Evolutionary conservation across 2,329 filamentous ascomycete genomes (phyloP).

Genomic region (Dactylellina sp.): DNA sequence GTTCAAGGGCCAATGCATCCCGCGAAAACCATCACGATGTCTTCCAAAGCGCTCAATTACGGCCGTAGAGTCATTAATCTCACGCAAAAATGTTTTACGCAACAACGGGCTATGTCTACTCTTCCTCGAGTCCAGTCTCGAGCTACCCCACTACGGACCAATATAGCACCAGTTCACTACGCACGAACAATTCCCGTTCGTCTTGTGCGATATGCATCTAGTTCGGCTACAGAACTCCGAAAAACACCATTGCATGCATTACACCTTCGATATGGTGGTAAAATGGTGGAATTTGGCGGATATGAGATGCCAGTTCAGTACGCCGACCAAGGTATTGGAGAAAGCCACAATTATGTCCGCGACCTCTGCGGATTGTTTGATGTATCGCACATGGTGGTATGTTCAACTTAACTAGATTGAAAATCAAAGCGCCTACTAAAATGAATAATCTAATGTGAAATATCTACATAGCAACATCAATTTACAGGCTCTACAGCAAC

Average conservation of each 20-base stretch:
- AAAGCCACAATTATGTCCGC: conserved; percentile 91
- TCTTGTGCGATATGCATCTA: conserved; percentile 33
- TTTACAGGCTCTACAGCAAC: conserved; percentile 83
- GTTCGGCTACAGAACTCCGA: conserved; percentile 63
- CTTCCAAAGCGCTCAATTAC: conserved; percentile 41
- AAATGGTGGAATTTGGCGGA: conserved; percentile 96
- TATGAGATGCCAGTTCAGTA: conserved; percentile 96
- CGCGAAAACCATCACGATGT: conserved; percentile 12
- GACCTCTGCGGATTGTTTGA: conserved; percentile 91
- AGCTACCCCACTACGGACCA: conserved; percentile 21
- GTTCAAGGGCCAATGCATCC: not conserved
- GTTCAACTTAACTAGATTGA: conserved; percentile 5
- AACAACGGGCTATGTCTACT: conserved; percentile 38
- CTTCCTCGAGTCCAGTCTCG: conserved; percentile 29
- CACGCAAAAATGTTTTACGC: conserved; percentile 27
- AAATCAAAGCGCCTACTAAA: too few relatives aligned
- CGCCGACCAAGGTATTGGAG: conserved; percentile 77
- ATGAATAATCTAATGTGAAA: not conserved
- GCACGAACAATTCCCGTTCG: conserved; percentile 3
- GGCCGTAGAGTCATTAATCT: conserved; percentile 39
- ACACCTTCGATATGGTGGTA: conserved; percentile 81
- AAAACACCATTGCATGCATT: conserved; percentile 83
- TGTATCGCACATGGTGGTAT: conserved; percentile 87
- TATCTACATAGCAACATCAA: conserved; percentile 38
- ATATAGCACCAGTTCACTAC: conserved; percentile 3